phyloP scores from a whole-genome alignment of 2,329 filamentous ascomycete species.

The Herpotrichia juniperi region DNA sequence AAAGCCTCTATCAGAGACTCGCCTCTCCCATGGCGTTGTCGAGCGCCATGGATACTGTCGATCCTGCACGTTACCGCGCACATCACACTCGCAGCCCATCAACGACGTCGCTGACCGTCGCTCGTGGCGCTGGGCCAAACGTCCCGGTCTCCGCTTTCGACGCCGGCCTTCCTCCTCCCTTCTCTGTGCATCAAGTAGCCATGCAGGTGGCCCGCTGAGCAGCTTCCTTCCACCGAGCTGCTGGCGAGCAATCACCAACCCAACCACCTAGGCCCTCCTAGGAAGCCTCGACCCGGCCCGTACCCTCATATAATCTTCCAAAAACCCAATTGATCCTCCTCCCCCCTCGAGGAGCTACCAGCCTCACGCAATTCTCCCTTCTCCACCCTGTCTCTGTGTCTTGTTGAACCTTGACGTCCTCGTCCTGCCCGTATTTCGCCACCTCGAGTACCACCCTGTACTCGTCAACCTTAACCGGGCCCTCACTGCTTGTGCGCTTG shows the following conservation, averaged over 20 bases:
- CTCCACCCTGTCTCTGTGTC: not conserved
- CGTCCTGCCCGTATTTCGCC: not conserved
- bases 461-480: slow-evolving; percentile 24
- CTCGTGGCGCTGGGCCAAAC: no score
- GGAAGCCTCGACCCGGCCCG: not conserved
- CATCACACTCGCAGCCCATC: not conserved
- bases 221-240: no score
- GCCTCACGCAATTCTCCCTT: not conserved
- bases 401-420: not conserved
- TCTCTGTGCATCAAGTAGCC: not conserved
- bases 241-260: not conserved
- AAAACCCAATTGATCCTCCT: not conserved
- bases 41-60: no score
- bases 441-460: slow-evolving; percentile 7
- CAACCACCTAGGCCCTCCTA: no score
- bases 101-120: not conserved
- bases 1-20: no score
- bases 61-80: no score
- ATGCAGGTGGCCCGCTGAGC: slow-evolving; percentile 3
- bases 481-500: slow-evolving; percentile 20
- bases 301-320: not conserved
- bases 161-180: not conserved
- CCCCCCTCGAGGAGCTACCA: not conserved
- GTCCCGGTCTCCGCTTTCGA: not conserved
- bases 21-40: no score